Evolutionary conservation across 306 rosid genomes (phyloP).

Genomic region (Prunus armeniaca): DNA sequence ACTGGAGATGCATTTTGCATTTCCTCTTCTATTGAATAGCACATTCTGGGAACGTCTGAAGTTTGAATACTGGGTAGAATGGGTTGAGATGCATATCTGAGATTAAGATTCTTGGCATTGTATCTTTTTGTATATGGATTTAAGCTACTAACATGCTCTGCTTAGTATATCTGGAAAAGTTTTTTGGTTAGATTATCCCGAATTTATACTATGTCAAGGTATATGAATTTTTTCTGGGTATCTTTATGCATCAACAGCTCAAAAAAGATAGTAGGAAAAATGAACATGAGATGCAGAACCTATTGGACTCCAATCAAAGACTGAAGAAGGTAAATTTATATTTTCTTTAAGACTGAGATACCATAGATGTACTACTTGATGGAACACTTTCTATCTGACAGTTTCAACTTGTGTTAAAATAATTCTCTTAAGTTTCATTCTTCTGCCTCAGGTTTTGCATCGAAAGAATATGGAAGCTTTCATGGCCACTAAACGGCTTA

Average conservation of each 20-base stretch:
- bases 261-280: constrained; percentile 68
- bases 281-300: constrained; percentile 51
- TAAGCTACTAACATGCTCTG: neutral
- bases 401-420: neutral
- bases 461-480: constrained; percentile 86
- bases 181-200: neutral
- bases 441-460: constrained; percentile 68
- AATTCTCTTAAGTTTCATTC: constrained; percentile 20
- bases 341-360: neutral
- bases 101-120: neutral
- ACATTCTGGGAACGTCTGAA: neutral
- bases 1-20: neutral
- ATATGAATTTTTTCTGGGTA: constrained; percentile 8
- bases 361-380: neutral
- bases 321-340: constrained; percentile 59
- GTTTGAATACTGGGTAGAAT: neutral
- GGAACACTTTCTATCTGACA: neutral
- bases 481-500: constrained; percentile 59
- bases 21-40: neutral
- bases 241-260: constrained; percentile 53
- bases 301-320: constrained; percentile 64
- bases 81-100: neutral
- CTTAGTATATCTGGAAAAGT: neutral
- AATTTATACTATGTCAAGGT: neutral
- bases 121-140: neutral